A percentile compares a stretch with the other conserved stretches of the same genome.
Conservation (phyloP, 2,329 filamentous ascomycete species). For the Juglanconis sp. region DNA sequence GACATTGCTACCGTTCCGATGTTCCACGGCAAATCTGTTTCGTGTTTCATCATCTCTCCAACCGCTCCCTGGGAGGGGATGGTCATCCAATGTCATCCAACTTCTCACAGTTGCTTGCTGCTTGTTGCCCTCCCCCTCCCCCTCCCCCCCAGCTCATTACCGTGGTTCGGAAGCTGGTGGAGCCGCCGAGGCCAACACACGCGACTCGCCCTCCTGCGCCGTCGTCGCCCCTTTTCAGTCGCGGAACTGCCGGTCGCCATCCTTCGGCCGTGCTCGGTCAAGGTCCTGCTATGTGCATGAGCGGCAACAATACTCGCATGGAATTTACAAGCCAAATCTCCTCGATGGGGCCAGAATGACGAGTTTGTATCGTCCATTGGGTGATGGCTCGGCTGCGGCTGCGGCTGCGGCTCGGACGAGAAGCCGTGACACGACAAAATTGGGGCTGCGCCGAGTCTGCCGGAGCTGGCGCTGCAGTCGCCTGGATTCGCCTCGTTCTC, state of each 20-base stretch:
- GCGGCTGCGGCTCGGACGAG: constrained; percentile 2
- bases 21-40: constrained; percentile 3
- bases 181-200: neutral
- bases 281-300: neutral
- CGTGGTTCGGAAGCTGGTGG: neutral
- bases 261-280: too few species aligned
- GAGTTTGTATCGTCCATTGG: neutral
- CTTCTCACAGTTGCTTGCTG: too few species aligned
- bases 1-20: neutral
- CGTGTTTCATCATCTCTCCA: constrained; percentile 3
- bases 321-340: neutral
- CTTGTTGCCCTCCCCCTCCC: neutral
- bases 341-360: neutral
- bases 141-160: neutral
- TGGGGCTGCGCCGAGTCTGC: constrained; percentile 1
- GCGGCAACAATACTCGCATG: too few species aligned
- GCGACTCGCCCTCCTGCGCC: neutral
- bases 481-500: too few species aligned
- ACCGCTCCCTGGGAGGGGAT: neutral
- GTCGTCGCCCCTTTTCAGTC: neutral
- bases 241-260: neutral
- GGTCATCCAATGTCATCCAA: too few species aligned
- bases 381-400: neutral
- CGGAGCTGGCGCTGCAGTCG: neutral
- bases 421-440: neutral